A percentile compares a stretch with the other conserved stretches of the same genome.
Evolutionary conservation across 495 filamentous ascomycete genomes (phyloP).

Genomic region (Achaetomiella virescens): DNA sequence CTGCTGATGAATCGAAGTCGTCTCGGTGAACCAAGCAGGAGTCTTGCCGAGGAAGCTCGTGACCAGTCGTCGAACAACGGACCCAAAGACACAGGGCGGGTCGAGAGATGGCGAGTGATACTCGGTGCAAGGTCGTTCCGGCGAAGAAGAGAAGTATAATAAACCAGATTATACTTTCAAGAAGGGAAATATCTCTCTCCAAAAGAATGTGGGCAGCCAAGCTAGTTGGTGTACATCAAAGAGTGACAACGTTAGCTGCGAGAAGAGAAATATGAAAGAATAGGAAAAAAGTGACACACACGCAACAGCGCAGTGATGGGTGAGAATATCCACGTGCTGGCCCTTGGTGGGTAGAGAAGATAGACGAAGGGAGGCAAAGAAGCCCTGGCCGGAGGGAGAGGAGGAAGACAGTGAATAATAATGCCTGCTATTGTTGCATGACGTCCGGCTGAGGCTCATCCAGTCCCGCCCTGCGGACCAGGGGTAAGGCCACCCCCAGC

Average conservation of each 20-base stretch:
- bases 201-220: constrained; percentile 52
- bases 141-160: constrained; percentile 27
- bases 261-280: constrained; percentile 39
- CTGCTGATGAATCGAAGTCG: constrained; percentile 34
- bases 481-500: constrained; percentile 25
- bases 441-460: constrained; percentile 31
- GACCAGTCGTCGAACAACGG: constrained; percentile 18
- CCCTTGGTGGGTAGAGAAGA: constrained; percentile 35
- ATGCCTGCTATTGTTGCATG: constrained; percentile 33
- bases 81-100: constrained; percentile 18
- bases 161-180: constrained; percentile 41
- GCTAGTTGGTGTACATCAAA: constrained; percentile 52
- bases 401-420: constrained; percentile 27
- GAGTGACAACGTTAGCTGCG: constrained; percentile 49
- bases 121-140: constrained; percentile 14
- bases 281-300: constrained; percentile 32
- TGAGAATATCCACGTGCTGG: constrained; percentile 32
- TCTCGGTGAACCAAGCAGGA: constrained; percentile 7
- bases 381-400: constrained; percentile 27
- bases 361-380: constrained; percentile 33
- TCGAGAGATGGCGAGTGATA: constrained; percentile 1
- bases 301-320: constrained; percentile 43
- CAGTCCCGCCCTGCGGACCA: constrained; percentile 27
- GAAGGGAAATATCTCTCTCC: constrained; percentile 33
- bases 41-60: constrained; percentile 17